Evolutionary conservation across 371 early-diverging fungal genomes (phyloP).

Genomic region (Mucor racemosus): DNA sequence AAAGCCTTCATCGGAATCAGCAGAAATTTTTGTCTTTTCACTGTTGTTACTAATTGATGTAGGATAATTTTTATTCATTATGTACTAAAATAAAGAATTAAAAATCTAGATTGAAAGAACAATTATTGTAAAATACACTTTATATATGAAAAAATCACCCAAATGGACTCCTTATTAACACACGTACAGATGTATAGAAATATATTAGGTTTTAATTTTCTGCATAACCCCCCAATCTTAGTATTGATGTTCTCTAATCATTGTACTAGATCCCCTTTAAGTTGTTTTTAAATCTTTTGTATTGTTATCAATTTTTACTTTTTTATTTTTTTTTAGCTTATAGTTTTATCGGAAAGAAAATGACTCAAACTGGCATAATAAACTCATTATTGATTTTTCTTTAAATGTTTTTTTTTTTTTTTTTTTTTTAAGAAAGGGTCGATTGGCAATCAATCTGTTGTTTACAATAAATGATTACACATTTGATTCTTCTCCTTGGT

Average conservation of each 20-base stretch:
- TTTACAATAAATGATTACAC: not conserved
- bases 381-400: not conserved
- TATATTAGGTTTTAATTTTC: slow-evolving; percentile 1
- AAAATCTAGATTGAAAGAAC: not conserved
- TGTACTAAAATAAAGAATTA: not conserved
- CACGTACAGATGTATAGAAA: not conserved
- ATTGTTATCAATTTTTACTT: not conserved
- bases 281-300: not conserved
- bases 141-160: not conserved
- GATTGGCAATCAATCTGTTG: slow-evolving; percentile 3
- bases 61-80: not conserved
- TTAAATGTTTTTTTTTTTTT: not conserved
- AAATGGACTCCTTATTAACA: slow-evolving; percentile 9
- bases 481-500: slow-evolving; percentile 2
- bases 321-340: not conserved
- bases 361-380: not conserved
- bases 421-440: not conserved
- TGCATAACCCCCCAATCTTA: slow-evolving; percentile 15
- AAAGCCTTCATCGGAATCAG: not conserved
- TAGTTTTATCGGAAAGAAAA: not conserved
- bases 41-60: not conserved
- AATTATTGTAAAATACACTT: not conserved
- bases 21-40: not conserved
- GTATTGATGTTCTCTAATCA: not conserved
- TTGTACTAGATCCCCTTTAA: not conserved